phyloP scores from a whole-genome alignment of 2,329 filamentous ascomycete genomes.

The Pseudocercospora crystallina region DNA sequence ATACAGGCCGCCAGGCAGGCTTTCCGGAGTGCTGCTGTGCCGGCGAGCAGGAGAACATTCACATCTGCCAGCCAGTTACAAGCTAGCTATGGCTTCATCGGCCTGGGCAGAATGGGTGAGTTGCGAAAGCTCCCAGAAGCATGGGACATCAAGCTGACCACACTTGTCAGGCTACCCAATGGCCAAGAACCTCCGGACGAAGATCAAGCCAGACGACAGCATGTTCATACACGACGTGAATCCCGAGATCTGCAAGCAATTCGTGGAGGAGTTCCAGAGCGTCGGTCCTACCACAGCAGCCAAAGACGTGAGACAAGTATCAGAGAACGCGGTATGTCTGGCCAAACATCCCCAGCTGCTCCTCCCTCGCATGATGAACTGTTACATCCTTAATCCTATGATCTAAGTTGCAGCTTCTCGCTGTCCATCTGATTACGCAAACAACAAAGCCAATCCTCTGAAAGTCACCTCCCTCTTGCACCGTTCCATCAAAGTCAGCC shows the following conservation, averaged over 20 bases:
- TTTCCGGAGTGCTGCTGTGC: constrained; percentile 21
- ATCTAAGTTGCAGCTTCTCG: constrained; percentile 70
- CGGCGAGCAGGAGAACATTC: constrained; percentile 41
- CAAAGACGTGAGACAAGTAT: constrained; percentile 59
- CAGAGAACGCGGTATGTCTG: constrained; percentile 64
- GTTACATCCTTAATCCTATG: constrained; percentile 54
- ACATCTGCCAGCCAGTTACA: constrained; percentile 43
- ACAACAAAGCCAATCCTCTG: constrained; percentile 74
- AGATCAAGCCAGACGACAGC: constrained; percentile 62
- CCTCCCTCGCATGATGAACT: constrained; percentile 18
- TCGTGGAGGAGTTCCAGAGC: constrained; percentile 54
- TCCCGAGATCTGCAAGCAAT: constrained; percentile 53
- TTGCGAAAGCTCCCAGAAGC: constrained; percentile 22
- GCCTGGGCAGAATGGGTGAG: constrained; percentile 52
- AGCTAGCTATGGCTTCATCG: constrained; percentile 52
- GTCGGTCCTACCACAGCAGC: constrained; percentile 52
- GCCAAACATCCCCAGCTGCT: neutral
- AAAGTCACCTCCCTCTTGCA: constrained; percentile 33
- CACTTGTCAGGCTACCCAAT: constrained; percentile 64
- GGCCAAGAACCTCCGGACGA: constrained; percentile 68
- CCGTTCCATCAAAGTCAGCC: neutral
- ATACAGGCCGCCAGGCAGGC: constrained; percentile 21
- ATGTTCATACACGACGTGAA: constrained; percentile 68
- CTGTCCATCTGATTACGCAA: constrained; percentile 61
- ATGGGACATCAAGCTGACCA: constrained; percentile 13